These are phyloP conservation scores for Cantharellus cinnabarinus DNA, from an alignment of 768 basidiomycete species.

Conservation along the genomic window DNA sequence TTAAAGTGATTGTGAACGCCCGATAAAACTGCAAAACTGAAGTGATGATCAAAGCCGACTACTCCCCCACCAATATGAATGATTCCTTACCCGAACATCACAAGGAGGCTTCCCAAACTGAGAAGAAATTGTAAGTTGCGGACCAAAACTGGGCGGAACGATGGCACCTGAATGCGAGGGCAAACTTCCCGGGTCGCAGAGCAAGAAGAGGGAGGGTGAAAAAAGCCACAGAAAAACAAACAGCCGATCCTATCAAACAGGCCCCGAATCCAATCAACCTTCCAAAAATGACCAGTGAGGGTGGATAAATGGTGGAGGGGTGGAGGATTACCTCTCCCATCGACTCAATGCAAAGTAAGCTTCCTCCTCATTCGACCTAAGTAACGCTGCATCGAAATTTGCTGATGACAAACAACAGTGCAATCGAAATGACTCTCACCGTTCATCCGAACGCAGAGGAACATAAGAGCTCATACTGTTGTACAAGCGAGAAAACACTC, in stretches of 20 bases:
- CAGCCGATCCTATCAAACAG: slow-evolving; percentile 73
- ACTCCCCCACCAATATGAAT: background rate
- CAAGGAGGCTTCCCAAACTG: slow-evolving; percentile 74
- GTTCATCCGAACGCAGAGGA: slow-evolving; percentile 61
- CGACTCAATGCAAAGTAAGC: slow-evolving; percentile 81
- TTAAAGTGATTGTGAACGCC: slow-evolving; percentile 86
- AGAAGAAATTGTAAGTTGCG: background rate
- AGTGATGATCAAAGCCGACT: slow-evolving; percentile 18
- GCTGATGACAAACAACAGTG: background rate
- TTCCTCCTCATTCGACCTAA: slow-evolving; percentile 65
- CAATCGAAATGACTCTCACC: slow-evolving; percentile 14
- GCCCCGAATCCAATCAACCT: slow-evolving; percentile 82
- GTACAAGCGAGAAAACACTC: slow-evolving; percentile 71
- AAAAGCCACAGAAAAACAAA: slow-evolving; percentile 87
- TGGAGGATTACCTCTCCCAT: slow-evolving; percentile 59
- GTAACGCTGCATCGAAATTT: background rate
- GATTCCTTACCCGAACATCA: slow-evolving; percentile 73
- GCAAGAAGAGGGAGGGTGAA: slow-evolving; percentile 54
- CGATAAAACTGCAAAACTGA: slow-evolving; percentile 24
- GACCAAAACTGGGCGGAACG: background rate
- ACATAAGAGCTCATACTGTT: slow-evolving; percentile 70
- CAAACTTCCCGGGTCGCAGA: slow-evolving; percentile 75
- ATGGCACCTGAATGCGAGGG: slow-evolving; percentile 57
- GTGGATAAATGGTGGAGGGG: background rate
- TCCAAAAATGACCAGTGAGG: slow-evolving; percentile 3